Base-by-base conservation (phyloP, 148 eudicot genomes). In the Rhododendron simsii region DNA sequence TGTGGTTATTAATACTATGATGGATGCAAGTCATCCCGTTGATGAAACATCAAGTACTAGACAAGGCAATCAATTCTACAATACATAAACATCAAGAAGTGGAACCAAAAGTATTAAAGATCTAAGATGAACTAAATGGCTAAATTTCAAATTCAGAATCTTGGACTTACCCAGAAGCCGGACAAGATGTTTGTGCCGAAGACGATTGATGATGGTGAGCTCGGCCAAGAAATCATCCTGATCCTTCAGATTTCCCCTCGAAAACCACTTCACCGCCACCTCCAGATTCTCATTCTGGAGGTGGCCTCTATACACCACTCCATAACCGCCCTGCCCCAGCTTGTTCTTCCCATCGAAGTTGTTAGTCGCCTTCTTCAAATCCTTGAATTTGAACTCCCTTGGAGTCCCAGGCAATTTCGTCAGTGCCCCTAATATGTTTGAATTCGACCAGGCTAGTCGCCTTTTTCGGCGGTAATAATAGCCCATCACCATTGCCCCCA, bases 251-350 rank as follows among this genome's bases (percentile, higher is more conserved):
- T 20, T 75, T 39, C 91, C 99, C 81, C 99, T 92, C 0, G 94
- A 90, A 78, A 96, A 96, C 89, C 92, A 89, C 87, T 96, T 96
- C 5, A 96, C 96, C 0, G 99, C 99, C 59, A 96, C 92, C 59
- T 93, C 96, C 41, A 87, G 48, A 73, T 87, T 87, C 74, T 96
- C 98, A 59, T 21, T 78, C 0, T 85, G 85, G 21, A 96, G 67
- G 2, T 83, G 30, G 55, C 98, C 99, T 85, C 50, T 91, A 47
- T 93, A 96, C 6, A 96, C 99, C 20, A 92, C 94, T 4, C 99
- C 99, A 78, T 86, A 96, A 3, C 99, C 99, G 5, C 99, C 99
- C 86, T 95, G 92, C 1, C 99, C 99, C n/a, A 96, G 82, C 85
- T 93, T 94, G 79, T 89, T 87, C 89, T 89, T 95, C 69, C 84